Conservation (phyloP, 768 basidiomycete species). For the Kwoniella pini region DNA sequence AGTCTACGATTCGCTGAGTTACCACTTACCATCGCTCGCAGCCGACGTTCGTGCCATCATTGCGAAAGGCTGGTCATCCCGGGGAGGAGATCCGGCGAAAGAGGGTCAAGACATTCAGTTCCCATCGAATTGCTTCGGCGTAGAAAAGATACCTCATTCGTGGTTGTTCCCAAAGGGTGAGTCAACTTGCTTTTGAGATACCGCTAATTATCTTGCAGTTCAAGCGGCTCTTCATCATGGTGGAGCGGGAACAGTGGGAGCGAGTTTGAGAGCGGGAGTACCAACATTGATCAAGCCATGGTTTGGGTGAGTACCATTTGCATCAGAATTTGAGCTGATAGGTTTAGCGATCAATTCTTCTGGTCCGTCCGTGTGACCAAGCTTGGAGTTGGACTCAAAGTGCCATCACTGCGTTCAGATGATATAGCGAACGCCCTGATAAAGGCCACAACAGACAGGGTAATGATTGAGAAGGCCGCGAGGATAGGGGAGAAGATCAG, state of each 20-base stretch:
- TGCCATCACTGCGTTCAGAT: constrained; percentile 58
- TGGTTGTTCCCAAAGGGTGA: constrained; percentile 58
- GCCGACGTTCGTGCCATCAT: constrained; percentile 69
- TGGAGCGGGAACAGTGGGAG: constrained; percentile 71
- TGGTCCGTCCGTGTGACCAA: constrained; percentile 68
- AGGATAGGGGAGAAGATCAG: constrained; percentile 59
- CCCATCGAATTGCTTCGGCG: constrained; percentile 55
- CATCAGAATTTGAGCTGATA: constrained; percentile 9
- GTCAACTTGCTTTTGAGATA: constrained; percentile 44
- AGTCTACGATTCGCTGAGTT: neutral
- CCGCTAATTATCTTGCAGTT: constrained; percentile 65
- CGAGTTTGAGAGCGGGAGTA: constrained; percentile 64
- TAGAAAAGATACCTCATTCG: constrained; percentile 70
- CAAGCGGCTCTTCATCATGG: constrained; percentile 70
- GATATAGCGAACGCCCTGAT: constrained; percentile 62
- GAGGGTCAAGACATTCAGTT: constrained; percentile 58
- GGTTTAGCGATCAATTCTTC: constrained; percentile 62
- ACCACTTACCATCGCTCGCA: constrained; percentile 25
- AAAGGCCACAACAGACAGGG: constrained; percentile 62
- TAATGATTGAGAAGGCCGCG: constrained; percentile 66
- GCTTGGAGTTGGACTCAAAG: constrained; percentile 63
- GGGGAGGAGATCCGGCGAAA: constrained; percentile 55
- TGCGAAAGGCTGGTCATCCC: constrained; percentile 68
- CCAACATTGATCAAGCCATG: constrained; percentile 71
- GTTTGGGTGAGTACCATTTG: constrained; percentile 59